A percentile compares a stretch with the other conserved stretches of the same genome.
Conservation (phyloP, 2,329 filamentous ascomycete species). For the Trichoderma koningii region DNA sequence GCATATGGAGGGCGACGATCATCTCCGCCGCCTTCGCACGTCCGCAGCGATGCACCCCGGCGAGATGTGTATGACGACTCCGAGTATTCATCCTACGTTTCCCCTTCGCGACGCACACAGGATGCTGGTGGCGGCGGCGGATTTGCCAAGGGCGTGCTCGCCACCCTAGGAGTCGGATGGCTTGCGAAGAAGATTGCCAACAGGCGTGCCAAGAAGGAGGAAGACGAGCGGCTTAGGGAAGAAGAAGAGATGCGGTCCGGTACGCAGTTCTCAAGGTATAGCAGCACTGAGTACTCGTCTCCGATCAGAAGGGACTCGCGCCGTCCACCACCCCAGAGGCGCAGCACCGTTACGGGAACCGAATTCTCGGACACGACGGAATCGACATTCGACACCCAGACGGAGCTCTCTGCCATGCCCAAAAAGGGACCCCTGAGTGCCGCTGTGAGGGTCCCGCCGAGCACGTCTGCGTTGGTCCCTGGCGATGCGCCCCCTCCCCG, state of each 20-base stretch:
- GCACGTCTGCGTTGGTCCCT: conserved; percentile 29
- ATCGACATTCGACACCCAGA: conserved; percentile 39
- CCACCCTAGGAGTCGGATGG: conserved; percentile 67
- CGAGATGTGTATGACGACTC: conserved; percentile 53
- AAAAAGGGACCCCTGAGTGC: conserved; percentile 27
- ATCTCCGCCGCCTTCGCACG: conserved; percentile 51
- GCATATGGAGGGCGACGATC: conserved; percentile 48
- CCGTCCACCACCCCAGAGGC: conserved; percentile 37
- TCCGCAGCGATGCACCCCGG: conserved; percentile 42
- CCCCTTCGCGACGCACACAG: conserved; percentile 58
- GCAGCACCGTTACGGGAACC: conserved; percentile 36
- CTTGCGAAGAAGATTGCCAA: conserved; percentile 66
- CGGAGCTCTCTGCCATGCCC: conserved; percentile 35
- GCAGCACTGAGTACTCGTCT: conserved; percentile 65
- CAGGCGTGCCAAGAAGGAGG: conserved; percentile 51
- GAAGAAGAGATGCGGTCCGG: conserved; percentile 62
- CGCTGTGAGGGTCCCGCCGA: conserved; percentile 32
- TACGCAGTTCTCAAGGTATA: conserved; percentile 64
- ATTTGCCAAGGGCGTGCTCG: conserved; percentile 59
- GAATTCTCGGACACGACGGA: conserved; percentile 43
- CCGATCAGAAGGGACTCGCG: conserved; percentile 46
- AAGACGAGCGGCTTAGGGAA: conserved; percentile 49
- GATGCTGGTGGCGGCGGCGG: conserved; percentile 51
- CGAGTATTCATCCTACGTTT: conserved; percentile 63
- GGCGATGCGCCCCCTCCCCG: conserved; percentile 39